Base-by-base conservation (phyloP, 768 basidiomycete species). In the Hypholoma fasciculare region DNA sequence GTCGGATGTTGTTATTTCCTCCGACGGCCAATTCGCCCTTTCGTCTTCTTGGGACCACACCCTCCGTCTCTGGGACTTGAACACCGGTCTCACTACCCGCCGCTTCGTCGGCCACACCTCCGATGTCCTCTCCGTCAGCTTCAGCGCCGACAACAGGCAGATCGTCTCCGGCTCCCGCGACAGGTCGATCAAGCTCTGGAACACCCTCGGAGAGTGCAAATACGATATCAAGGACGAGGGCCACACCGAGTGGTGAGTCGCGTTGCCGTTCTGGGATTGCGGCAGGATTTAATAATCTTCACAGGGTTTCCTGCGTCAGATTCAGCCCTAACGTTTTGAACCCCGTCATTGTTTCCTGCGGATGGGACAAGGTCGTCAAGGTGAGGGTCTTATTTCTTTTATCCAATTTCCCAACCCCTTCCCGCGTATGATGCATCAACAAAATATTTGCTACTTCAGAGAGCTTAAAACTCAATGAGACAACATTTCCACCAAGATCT, bases 341-440 rank as follows among this genome's bases (percentile, higher is more conserved):
- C 83, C 95, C 97, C 57, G 96, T 98, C 71, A 98, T 98, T 70
- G 97, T 99, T 58, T 98, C 97, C 60, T 91, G 89, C 69, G 97
- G 97, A 69, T 99, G 97, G 97, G 97, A 99, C 83, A 98, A 98
- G 83, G 94, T 98, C 62, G 97, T 99, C 74, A 99, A 99, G 88
- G 97, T 96, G 65, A 77, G 87, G 7, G 13, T 16, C 17, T 2
- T 42, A 70, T 13, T 52, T 40, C 14, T 64, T 55, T 20, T 14
- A 46, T 54, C 14, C 46, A 46, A 30, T 39, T 48, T 30, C n/a
- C 36, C 13, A 54, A 38, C 23, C 40, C 55, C 55, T 23, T 49
- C 48, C 51, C 58, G 60, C 57, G 65, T 59, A 59, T 64, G 67
- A 74, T 77, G 74, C 73, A 72, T 74, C 69, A 61, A 65, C 61